Evolutionary conservation across 179 eudicot genomes (phyloP).

Genomic region (Silene vulgaris): DNA sequence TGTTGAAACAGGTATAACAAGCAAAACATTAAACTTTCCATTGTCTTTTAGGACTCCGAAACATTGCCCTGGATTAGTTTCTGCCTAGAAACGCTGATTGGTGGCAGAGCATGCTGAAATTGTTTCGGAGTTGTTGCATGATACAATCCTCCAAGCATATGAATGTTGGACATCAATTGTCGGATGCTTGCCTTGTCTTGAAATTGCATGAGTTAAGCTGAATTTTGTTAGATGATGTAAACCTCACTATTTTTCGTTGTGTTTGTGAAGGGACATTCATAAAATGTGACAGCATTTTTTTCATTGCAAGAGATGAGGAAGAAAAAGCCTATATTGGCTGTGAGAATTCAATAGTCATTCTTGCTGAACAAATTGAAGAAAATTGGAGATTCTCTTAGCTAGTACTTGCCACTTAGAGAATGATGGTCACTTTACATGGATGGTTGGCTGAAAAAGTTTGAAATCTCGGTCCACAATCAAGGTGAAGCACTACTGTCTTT

Average conservation of each 20-base stretch:
- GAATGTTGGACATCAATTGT: neutral
- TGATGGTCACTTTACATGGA: constrained; percentile 22
- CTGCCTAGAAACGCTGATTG: constrained; percentile 1
- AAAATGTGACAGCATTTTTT: neutral
- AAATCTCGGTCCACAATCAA: constrained; percentile 24
- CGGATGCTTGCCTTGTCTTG: neutral
- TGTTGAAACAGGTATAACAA: neutral
- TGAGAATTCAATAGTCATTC: constrained; percentile 13
- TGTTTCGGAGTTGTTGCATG: neutral
- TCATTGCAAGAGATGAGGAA: neutral
- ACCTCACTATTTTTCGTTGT: neutral
- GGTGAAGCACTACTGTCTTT: constrained; percentile 22
- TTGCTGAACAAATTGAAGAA: constrained; percentile 12
- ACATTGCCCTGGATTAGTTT: constrained; percentile 1
- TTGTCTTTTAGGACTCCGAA: neutral
- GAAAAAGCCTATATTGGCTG: constrained; percentile 1
- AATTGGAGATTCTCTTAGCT: constrained; percentile 16
- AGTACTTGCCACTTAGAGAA: constrained; percentile 19
- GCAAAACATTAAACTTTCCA: neutral
- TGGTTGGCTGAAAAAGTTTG: constrained; percentile 21
- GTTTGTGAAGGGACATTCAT: neutral
- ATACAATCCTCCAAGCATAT: neutral
- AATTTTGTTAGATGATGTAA: neutral
- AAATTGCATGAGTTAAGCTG: neutral
- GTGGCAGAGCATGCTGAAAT: constrained; percentile 8